phyloP scores from a whole-genome alignment of 2,329 filamentous ascomycete genomes.

The Monosporascus sp. region DNA sequence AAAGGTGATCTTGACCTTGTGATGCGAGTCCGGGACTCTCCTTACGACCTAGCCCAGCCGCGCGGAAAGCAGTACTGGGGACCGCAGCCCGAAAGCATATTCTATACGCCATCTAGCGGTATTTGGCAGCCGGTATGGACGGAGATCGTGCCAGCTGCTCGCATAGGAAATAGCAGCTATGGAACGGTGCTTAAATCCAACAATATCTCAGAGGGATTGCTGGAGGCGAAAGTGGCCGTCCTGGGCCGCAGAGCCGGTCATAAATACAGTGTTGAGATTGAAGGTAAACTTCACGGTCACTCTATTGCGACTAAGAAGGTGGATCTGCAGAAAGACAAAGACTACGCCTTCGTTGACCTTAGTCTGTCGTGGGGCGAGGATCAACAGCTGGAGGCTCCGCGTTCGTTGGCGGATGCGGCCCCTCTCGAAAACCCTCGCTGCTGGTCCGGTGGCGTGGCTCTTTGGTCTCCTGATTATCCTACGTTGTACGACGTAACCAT shows the following conservation, averaged over 20 bases:
- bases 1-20: constrained; percentile 38
- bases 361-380: constrained; percentile 41
- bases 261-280: constrained; percentile 45
- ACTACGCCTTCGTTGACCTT: constrained; percentile 41
- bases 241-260: constrained; percentile 42
- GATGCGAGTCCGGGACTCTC: constrained; percentile 57
- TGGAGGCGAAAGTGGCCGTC: constrained; percentile 47
- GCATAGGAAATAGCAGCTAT: constrained; percentile 49
- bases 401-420: constrained; percentile 25
- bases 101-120: constrained; percentile 52
- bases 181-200: constrained; percentile 54
- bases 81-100: constrained; percentile 54
- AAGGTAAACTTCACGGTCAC: constrained; percentile 45
- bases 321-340: constrained; percentile 42
- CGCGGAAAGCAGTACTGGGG: constrained; percentile 65
- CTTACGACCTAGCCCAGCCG: constrained; percentile 58
- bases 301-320: constrained; percentile 39
- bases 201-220: constrained; percentile 44
- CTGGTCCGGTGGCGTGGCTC: constrained; percentile 51
- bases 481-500: constrained; percentile 51
- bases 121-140: constrained; percentile 56
- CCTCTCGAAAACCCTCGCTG: constrained; percentile 32
- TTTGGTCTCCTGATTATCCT: constrained; percentile 57
- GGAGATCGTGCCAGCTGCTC: constrained; percentile 46
- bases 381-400: constrained; percentile 34